Evolutionary conservation across 768 basidiomycete species (phyloP).

Genomic region (Cystofilobasidium bisporidii): DNA sequence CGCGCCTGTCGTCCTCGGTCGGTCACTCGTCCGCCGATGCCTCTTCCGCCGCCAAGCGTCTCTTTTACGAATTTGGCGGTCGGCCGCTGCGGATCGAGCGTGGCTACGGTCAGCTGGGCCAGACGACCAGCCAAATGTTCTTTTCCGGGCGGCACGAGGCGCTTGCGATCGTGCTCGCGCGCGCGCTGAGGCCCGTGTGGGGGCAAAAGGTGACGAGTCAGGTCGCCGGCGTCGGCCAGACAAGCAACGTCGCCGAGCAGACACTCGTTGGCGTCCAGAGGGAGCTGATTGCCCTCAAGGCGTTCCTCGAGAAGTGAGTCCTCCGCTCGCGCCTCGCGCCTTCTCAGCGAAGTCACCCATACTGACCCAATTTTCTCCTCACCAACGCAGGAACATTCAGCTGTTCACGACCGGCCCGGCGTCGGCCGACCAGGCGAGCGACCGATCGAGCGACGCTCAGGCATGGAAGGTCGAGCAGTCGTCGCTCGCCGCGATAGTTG

Average conservation of each 20-base stretch:
- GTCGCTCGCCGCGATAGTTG: conserved; percentile 35
- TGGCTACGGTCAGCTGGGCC: conserved; percentile 27
- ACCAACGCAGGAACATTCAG: conserved; percentile 73
- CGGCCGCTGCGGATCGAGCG: conserved; percentile 49
- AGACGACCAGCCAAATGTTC: conserved; percentile 36
- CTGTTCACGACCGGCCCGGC: conserved; percentile 51
- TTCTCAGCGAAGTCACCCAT: no score
- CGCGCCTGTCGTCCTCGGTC: conserved; percentile 6
- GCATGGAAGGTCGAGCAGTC: conserved; percentile 39
- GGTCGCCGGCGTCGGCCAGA: conserved; percentile 39
- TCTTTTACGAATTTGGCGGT: conserved; percentile 38
- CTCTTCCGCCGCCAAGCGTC: conserved; percentile 31
- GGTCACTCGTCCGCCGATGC: conserved; percentile 45
- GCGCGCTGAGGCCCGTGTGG: conserved; percentile 81
- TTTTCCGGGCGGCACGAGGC: conserved; percentile 86
- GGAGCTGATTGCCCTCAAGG: conserved; percentile 66
- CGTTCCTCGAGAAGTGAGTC: conserved; percentile 44
- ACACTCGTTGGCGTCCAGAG: conserved; percentile 62
- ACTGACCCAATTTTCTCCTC: no score
- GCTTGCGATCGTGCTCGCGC: conserved; percentile 72
- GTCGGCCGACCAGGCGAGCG: not conserved
- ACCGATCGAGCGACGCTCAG: conserved; percentile 26
- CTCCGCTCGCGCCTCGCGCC: no score
- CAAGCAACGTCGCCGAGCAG: conserved; percentile 56
- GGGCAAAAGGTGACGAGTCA: conserved; percentile 57